A percentile compares a stretch with the other conserved stretches of the same genome.
Conservation (phyloP, 257 asterid species). For the Forsythia suspensa region DNA sequence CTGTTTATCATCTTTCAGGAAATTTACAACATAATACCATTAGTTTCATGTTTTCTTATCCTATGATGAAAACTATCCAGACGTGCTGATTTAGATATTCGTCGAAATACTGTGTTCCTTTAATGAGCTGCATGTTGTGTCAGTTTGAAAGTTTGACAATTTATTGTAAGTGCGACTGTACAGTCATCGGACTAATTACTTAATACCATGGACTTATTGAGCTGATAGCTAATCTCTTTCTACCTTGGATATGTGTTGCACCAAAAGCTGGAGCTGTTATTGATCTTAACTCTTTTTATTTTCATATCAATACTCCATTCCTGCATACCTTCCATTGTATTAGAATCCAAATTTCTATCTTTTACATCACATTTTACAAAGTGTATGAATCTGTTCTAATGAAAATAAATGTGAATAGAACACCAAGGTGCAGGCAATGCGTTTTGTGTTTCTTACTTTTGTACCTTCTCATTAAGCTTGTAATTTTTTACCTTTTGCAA, state of each 20-base stretch:
- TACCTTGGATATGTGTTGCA: constrained; percentile 5
- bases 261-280: constrained; percentile 12
- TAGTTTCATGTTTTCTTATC: constrained; percentile 11
- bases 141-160: not conserved
- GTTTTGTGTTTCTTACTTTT: not conserved
- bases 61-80: not conserved
- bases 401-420: not conserved
- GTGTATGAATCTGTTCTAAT: not conserved
- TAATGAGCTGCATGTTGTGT: not conserved
- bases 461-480: not conserved
- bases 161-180: not conserved
- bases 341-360: not conserved
- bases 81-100: not conserved
- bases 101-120: not conserved
- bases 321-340: not conserved
- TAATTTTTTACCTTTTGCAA: not conserved
- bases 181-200: not conserved
- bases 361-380: not conserved
- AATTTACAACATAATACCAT: not conserved
- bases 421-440: not conserved
- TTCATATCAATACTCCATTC: not conserved
- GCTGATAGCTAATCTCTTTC: constrained; percentile 2
- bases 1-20: constrained; percentile 6
- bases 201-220: not conserved
- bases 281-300: not conserved